These are phyloP conservation scores for Simplicillium aogashimaense DNA, from an alignment of 2,329 filamentous ascomycete genomes.

Conservation along the genomic window DNA sequence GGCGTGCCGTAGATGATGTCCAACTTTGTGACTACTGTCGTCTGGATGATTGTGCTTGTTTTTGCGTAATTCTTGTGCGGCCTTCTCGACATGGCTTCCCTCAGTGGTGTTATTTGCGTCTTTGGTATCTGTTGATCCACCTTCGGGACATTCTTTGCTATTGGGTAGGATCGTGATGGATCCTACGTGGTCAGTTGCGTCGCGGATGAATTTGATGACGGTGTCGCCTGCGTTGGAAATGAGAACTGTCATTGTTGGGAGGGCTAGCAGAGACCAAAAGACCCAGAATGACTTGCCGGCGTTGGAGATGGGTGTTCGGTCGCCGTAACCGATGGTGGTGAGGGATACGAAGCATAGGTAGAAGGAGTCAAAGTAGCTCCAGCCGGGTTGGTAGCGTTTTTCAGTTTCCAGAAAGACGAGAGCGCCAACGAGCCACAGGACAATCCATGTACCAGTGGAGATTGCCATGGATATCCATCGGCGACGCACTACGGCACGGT, in stretches of 20 bases:
- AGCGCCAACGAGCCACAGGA: conserved; percentile 75
- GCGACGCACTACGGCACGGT: conserved; percentile 51
- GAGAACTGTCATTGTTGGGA: conserved; percentile 82
- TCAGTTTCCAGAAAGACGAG: conserved; percentile 56
- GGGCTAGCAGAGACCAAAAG: conserved; percentile 79
- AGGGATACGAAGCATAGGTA: conserved; percentile 83
- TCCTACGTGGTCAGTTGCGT: conserved; percentile 45
- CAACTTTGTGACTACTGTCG: background rate
- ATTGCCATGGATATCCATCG: conserved; percentile 65
- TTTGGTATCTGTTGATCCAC: background rate
- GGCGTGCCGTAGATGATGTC: conserved; percentile 3
- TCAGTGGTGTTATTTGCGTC: background rate
- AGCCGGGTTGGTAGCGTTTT: conserved; percentile 36
- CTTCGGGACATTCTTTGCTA: conserved; percentile 21
- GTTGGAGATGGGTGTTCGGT: conserved; percentile 66
- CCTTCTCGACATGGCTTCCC: background rate
- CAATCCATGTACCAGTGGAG: conserved; percentile 57
- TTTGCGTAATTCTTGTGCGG: background rate
- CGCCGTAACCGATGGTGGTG: conserved; percentile 81
- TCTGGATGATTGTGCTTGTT: background rate
- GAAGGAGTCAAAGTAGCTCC: conserved; percentile 71
- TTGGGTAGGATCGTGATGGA: conserved; percentile 52
- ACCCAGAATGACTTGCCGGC: conserved; percentile 79
- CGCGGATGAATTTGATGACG: conserved; percentile 53
- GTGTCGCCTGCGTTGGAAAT: conserved; percentile 80